Evolutionary conservation across 805 yeast genomes (phyloP).

Genomic region (Metschnikowia reukaufii): DNA sequence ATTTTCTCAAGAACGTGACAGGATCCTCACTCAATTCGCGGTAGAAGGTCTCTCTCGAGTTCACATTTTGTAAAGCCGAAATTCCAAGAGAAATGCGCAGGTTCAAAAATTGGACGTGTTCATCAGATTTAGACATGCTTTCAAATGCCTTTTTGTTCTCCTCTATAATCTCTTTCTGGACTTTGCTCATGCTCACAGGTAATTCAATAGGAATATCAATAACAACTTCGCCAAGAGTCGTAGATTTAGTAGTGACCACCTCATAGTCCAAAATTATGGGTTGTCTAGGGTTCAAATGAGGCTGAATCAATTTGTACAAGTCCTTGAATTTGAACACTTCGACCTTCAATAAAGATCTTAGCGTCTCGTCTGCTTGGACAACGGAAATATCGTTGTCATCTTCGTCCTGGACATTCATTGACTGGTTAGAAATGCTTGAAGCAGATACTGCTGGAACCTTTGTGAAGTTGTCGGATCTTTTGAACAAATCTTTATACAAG

Average conservation of each 20-base stretch:
- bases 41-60: conserved; percentile 76
- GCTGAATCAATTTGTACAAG: conserved; percentile 64
- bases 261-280: conserved; percentile 79
- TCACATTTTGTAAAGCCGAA: conserved; percentile 53
- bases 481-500: conserved; percentile 59
- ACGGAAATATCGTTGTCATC: conserved; percentile 35
- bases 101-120: conserved; percentile 42
- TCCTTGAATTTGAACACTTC: conserved; percentile 67
- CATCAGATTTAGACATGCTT: conserved; percentile 44
- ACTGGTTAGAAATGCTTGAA: conserved; percentile 20
- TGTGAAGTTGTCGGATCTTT: conserved; percentile 28
- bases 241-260: conserved; percentile 71
- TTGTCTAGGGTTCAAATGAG: conserved; percentile 73
- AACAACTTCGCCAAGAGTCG: conserved; percentile 77
- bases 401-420: conserved; percentile 21
- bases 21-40: conserved; percentile 75
- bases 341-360: conserved; percentile 46
- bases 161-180: conserved; percentile 39
- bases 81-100: conserved; percentile 49
- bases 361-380: conserved; percentile 45
- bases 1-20: conserved; percentile 64
- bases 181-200: conserved; percentile 37
- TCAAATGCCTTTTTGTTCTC: conserved; percentile 41
- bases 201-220: conserved; percentile 61
- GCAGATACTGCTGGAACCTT: conserved; percentile 42